A percentile compares a stretch with the other conserved stretches of the same genome.
These are phyloP conservation scores for Trichoderma asperellum DNA, from an alignment of 2,329 filamentous ascomycete species.

Conservation along the genomic window DNA sequence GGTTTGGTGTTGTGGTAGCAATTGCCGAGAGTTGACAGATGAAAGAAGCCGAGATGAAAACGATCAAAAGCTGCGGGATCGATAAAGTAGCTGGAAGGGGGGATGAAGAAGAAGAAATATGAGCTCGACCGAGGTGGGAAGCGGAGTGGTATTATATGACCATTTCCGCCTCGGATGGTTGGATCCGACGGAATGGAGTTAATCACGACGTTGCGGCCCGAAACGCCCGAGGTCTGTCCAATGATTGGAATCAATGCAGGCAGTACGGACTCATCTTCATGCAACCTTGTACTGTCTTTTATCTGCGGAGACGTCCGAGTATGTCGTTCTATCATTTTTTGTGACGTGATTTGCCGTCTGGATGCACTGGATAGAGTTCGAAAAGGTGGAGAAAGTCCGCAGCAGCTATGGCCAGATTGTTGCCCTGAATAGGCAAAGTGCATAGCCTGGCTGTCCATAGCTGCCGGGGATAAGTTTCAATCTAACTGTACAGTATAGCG, in stretches of 20 bases:
- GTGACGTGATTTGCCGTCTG: not conserved
- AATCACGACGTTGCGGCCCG: not conserved
- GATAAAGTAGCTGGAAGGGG: not conserved
- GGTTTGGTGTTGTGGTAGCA: not conserved
- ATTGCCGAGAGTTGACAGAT: not conserved
- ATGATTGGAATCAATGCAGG: not conserved
- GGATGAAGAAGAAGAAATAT: not conserved
- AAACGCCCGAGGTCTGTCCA: not conserved
- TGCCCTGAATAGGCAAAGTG: not conserved
- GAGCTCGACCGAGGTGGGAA: not conserved
- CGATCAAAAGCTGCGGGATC: not conserved
- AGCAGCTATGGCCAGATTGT: not conserved
- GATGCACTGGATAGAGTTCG: not conserved
- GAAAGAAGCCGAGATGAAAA: not conserved
- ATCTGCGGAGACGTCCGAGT: not conserved
- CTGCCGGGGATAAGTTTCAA: not conserved
- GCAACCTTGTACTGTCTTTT: not conserved
- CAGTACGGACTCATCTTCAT: not conserved
- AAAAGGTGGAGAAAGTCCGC: not conserved
- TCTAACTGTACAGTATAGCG: not conserved
- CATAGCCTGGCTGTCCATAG: not conserved
- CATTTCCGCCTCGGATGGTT: not conserved
- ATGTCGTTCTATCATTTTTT: not conserved
- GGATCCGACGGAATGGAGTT: not conserved
- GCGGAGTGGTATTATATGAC: not conserved